Base-by-base conservation (phyloP, 2,329 filamentous ascomycete species). In the Alternaria arbusti region DNA sequence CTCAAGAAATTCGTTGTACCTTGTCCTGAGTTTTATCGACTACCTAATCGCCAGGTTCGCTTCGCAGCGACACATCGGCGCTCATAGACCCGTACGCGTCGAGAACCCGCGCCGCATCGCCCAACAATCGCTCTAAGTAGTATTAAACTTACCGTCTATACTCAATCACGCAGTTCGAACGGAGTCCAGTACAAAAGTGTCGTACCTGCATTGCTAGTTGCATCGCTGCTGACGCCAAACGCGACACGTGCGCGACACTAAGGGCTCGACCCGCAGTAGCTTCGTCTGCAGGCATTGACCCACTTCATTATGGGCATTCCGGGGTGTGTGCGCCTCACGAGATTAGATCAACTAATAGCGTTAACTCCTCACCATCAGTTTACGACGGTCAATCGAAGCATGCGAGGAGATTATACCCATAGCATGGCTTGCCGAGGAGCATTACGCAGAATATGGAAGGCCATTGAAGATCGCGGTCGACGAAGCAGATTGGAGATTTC, bases 401-500 rank as follows among this genome's bases (percentile, higher is more conserved):
- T 57, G 70, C 30, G 79, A 80, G 15, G 72, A 78, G 25, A 66
- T 78, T 28, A 57, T 71, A 4, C 67, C 73, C 2, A 69, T 81
- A 26, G 79, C 78, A 8, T 67, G 79, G 43, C 73, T 80, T 26
- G 76, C 80, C 2, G 70, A 79, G 13, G 69, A 78, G 1, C 77
- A 80, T 60, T 81, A 74, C 58, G 60, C 71, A 15, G 46, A 65
- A 32, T 68, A 78, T 63, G 71, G 72, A 17, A 72, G 79, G 28
- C 80, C 80, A 2, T 67, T 82, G 12, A 65, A 77, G 6, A 78
- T 83, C 20, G 80, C 81, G 13, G 73, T 83, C 1, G 82, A 83
- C 55, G 80, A 82, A 61, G 77, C 80, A 10, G 76, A 78, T 13
- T 83, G 80, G 80, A 70, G 80, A 0, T 83, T 82, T 68, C 77